Conservation (phyloP, 805 yeast species). For the Teunomyces stri region DNA sequence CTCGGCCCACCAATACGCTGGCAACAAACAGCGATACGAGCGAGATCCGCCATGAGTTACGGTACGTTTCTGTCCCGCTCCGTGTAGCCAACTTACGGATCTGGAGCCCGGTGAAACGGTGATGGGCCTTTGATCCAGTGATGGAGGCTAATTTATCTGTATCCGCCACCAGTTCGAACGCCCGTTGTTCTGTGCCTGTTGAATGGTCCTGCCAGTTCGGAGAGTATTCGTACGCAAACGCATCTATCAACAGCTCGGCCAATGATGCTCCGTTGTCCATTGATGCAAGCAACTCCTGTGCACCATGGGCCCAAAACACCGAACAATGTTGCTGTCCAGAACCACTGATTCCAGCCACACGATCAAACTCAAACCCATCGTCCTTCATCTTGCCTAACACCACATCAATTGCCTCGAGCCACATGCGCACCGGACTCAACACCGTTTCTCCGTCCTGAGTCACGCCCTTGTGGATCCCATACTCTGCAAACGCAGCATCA, state of each 20-base stretch:
- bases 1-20: slow-evolving; percentile 62
- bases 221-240: slow-evolving; percentile 62
- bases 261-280: slow-evolving; percentile 25
- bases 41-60: slow-evolving; percentile 59
- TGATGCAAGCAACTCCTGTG: slow-evolving; percentile 37
- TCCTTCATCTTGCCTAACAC: slow-evolving; percentile 51
- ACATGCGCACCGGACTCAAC: slow-evolving; percentile 81
- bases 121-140: slow-evolving; percentile 87
- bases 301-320: slow-evolving; percentile 66
- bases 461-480: slow-evolving; percentile 75
- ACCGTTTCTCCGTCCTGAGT: slow-evolving; percentile 53
- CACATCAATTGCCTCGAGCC: slow-evolving; percentile 79
- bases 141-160: slow-evolving; percentile 60
- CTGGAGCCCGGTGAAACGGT: slow-evolving; percentile 90
- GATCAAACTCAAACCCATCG: slow-evolving; percentile 53
- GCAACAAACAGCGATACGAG: slow-evolving; percentile 79
- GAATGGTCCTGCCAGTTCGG: slow-evolving; percentile 98
- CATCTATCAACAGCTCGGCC: slow-evolving; percentile 43
- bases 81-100: slow-evolving; percentile 67
- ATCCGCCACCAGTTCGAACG: slow-evolving; percentile 60
- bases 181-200: slow-evolving; percentile 64
- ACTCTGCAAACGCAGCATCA: slow-evolving; percentile 59
- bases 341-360: slow-evolving; percentile 70
- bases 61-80: slow-evolving; percentile 50
- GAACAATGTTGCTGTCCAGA: slow-evolving; percentile 94